Evolutionary conservation across 2,329 filamentous ascomycete genomes (phyloP).

Genomic region (Hypoxylon sp.): DNA sequence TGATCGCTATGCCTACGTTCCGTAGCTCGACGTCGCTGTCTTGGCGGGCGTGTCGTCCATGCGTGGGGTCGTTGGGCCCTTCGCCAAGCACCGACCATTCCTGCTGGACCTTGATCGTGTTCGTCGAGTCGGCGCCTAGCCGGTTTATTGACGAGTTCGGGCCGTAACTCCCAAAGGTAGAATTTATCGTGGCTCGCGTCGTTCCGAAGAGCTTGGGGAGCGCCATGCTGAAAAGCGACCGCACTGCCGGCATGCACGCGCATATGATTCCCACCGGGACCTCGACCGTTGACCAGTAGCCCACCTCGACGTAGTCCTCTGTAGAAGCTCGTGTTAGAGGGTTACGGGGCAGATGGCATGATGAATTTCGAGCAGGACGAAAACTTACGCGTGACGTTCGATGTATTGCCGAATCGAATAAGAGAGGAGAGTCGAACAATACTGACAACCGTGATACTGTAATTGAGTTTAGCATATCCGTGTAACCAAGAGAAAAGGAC

Average conservation of each 20-base stretch:
- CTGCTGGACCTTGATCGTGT: constrained; percentile 48
- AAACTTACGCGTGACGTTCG: constrained; percentile 47
- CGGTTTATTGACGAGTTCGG: constrained; percentile 31
- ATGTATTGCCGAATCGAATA: constrained; percentile 44
- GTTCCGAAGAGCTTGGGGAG: constrained; percentile 48
- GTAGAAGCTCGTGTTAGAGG: constrained; percentile 18
- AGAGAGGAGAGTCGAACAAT: constrained; percentile 48
- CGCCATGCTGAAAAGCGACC: constrained; percentile 47
- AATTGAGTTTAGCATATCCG: constrained; percentile 18
- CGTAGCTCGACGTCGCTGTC: constrained; percentile 36
- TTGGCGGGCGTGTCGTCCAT: constrained; percentile 10
- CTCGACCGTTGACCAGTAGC: constrained; percentile 52
- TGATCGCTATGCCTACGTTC: constrained; percentile 6
- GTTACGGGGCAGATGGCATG: neutral
- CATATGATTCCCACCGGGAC: constrained; percentile 51
- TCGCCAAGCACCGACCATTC: constrained; percentile 48
- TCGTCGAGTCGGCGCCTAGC: constrained; percentile 19
- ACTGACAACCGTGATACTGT: constrained; percentile 49
- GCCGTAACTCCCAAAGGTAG: constrained; percentile 32
- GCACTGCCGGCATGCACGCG: constrained; percentile 51
- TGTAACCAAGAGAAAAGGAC: too few species aligned
- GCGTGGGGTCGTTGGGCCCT: constrained; percentile 15
- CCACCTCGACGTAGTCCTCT: constrained; percentile 50
- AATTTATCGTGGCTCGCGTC: constrained; percentile 33
- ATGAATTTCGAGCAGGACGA: neutral